Evolutionary conservation across 305 asterid genomes (phyloP).

Genomic region (Withania somnifera): DNA sequence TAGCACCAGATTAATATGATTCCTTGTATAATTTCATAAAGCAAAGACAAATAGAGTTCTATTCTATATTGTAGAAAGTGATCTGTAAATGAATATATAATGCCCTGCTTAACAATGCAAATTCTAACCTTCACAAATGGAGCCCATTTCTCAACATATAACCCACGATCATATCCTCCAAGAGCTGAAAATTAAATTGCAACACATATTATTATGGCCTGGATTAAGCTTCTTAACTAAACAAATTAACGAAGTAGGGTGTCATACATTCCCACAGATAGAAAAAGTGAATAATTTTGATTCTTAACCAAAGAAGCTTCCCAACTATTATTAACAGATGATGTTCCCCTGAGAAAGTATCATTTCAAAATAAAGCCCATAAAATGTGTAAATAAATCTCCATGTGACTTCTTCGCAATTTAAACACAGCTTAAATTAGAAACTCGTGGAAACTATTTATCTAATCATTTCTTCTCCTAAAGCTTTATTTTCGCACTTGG

Average conservation of each 20-base stretch:
- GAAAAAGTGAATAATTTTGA: background rate
- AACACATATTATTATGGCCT: background rate
- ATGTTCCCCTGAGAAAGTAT: background rate
- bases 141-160: conserved; percentile 87
- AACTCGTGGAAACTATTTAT: background rate
- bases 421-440: background rate
- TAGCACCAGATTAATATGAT: background rate
- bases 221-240: background rate
- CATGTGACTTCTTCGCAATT: background rate
- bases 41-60: background rate
- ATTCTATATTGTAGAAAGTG: background rate
- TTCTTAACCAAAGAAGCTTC: background rate
- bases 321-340: too few species aligned
- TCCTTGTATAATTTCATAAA: background rate
- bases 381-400: background rate
- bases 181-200: conserved; percentile 46
- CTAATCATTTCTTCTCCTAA: background rate
- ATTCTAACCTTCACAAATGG: conserved; percentile 81
- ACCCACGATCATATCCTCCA: conserved; percentile 80
- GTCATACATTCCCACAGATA: background rate
- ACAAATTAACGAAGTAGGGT: background rate
- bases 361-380: background rate
- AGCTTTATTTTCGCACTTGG: background rate
- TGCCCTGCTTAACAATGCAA: background rate
- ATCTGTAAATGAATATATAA: background rate